Evolutionary conservation across 2,329 filamentous ascomycete species (phyloP).

Genomic region (Penicillium sp.): DNA sequence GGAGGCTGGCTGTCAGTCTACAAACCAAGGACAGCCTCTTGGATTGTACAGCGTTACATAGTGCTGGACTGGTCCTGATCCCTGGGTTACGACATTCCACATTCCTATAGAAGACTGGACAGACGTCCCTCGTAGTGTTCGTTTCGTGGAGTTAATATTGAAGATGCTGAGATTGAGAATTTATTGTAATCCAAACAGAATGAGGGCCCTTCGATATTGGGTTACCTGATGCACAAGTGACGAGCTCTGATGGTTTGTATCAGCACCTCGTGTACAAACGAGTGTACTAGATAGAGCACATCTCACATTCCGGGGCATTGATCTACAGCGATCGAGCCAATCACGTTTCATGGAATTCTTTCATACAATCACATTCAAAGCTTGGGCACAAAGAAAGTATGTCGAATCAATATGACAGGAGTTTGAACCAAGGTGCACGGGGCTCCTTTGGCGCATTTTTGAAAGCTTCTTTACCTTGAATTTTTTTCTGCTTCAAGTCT

Average conservation of each 20-base stretch:
- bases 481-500: not conserved
- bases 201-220: no score
- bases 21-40: conserved; percentile 2
- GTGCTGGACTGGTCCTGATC: conserved; percentile 7
- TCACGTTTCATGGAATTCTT: not conserved
- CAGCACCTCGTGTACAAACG: not conserved
- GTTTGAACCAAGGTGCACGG: not conserved
- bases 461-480: not conserved
- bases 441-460: not conserved
- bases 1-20: conserved; percentile 1
- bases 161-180: not conserved
- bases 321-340: not conserved
- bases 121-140: not conserved
- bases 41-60: conserved; percentile 12
- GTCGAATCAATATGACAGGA: conserved; percentile 3
- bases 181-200: not conserved
- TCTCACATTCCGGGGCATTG: not conserved
- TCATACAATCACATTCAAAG: not conserved
- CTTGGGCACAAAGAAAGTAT: not conserved
- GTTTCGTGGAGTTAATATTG: no score
- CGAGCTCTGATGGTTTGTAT: not conserved
- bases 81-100: conserved; percentile 19
- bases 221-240: no score
- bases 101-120: conserved; percentile 11
- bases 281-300: no score